Percentiles rank a stretch among this genome's conserved stretches.
Conservation (phyloP, 805 yeast species). For the Jamesozyma jinghongensis region DNA sequence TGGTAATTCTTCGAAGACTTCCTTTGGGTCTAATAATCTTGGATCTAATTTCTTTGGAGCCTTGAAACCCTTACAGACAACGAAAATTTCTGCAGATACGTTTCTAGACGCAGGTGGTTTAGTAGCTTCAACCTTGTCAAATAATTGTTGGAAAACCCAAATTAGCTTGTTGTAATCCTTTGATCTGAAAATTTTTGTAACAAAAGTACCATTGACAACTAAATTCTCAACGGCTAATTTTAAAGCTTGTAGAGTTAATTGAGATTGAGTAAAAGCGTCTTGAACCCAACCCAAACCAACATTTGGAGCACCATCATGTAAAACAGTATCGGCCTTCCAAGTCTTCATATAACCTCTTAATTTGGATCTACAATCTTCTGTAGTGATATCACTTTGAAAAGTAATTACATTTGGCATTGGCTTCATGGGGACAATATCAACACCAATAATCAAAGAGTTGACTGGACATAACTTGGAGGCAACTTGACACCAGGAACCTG, state of each 20-base stretch:
- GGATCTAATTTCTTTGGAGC: constrained; percentile 96
- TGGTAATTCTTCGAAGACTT: constrained; percentile 87
- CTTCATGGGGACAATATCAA: constrained; percentile 96
- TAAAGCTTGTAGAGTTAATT: constrained; percentile 85
- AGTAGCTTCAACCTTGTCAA: constrained; percentile 95
- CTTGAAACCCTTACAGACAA: constrained; percentile 90
- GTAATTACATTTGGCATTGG: constrained; percentile 92
- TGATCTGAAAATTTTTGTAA: constrained; percentile 96
- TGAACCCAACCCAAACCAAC: constrained; percentile 99
- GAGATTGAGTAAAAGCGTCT: constrained; percentile 98
- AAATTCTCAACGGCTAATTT: constrained; percentile 91
- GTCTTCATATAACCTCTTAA: constrained; percentile 94
- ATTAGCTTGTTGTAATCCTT: constrained; percentile 93
- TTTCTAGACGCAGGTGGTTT: constrained; percentile 98
- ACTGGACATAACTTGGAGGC: constrained; percentile 90
- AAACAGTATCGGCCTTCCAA: constrained; percentile 96
- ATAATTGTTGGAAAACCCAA: constrained; percentile 96
- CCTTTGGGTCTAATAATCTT: constrained; percentile 79
- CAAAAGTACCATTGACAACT: constrained; percentile 86
- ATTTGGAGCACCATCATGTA: constrained; percentile 99
- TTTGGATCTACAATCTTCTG: constrained; percentile 93
- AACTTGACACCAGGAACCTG: constrained; percentile 99
- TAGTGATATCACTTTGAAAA: constrained; percentile 94
- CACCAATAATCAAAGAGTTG: constrained; percentile 91
- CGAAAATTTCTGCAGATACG: constrained; percentile 98